phyloP scores from a whole-genome alignment of 139 green algal genomes.

The Zygnema circumcarinatum region DNA sequence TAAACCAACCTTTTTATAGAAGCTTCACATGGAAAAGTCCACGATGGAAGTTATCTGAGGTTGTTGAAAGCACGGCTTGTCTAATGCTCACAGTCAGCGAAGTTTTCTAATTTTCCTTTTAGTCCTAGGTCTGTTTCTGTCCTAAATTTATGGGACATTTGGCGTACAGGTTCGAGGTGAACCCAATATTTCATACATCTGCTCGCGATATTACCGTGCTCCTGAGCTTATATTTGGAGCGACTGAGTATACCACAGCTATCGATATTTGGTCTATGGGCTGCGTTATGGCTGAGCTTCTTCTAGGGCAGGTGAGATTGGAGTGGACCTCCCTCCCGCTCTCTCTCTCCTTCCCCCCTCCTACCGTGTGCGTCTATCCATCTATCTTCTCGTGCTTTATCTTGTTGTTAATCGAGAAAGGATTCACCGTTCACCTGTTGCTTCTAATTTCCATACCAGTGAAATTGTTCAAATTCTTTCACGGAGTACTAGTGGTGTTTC shows the following conservation, averaged over 20 bases:
- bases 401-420: too few relatives aligned
- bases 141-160: background rate
- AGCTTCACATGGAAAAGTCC: too few relatives aligned
- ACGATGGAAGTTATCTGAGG: too few relatives aligned
- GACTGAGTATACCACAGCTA: conserved; percentile 96
- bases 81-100: too few relatives aligned
- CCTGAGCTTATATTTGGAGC: conserved; percentile 99
- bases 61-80: too few relatives aligned
- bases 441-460: too few relatives aligned
- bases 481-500: too few relatives aligned
- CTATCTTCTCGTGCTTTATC: background rate
- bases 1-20: too few relatives aligned
- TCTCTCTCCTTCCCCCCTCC: background rate
- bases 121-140: background rate
- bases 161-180: conserved; percentile 73
- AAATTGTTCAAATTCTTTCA: too few relatives aligned
- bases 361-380: background rate
- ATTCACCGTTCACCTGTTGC: too few relatives aligned
- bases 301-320: conserved; percentile 72
- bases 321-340: too few relatives aligned
- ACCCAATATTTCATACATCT: conserved; percentile 99
- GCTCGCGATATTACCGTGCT: conserved; percentile 92
- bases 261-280: conserved; percentile 97
- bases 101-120: conserved; percentile 7
- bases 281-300: conserved; percentile 99